Percentiles rank a stretch among this genome's conserved stretches.
phyloP scores from a whole-genome alignment of 768 basidiomycete genomes.

The Lactifluus volemus region DNA sequence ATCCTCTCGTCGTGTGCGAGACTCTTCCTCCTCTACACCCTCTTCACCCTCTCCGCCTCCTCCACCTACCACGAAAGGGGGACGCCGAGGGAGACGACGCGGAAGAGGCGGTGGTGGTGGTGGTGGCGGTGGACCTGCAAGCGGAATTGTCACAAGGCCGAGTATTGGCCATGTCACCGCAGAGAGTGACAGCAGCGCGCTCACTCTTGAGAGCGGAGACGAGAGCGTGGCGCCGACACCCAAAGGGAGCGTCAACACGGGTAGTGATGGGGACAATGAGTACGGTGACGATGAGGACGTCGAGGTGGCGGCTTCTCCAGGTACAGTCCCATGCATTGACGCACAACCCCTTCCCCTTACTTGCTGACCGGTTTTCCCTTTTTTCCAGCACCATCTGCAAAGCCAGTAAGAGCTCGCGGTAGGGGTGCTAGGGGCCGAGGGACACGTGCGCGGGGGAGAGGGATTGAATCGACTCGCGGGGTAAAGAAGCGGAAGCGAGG shows the following conservation, averaged over 20 bases:
- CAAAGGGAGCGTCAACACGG: conserved; percentile 58
- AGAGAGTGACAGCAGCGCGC: conserved; percentile 76
- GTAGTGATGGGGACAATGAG: conserved; percentile 62
- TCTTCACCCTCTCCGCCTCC: conserved; percentile 37
- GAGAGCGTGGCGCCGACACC: conserved; percentile 54
- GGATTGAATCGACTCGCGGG: conserved; percentile 6
- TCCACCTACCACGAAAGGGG: conserved; percentile 16
- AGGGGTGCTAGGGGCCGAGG: conserved; percentile 4
- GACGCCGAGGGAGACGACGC: conserved; percentile 34
- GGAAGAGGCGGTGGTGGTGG: conserved; percentile 21
- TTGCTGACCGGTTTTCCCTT: background rate
- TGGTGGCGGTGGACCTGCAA: background rate
- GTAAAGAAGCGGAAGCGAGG: conserved; percentile 14
- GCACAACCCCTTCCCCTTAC: background rate
- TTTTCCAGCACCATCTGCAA: conserved; percentile 9
- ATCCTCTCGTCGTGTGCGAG: conserved; percentile 52
- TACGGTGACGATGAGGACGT: conserved; percentile 58
- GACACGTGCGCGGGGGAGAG: conserved; percentile 13
- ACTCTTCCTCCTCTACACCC: conserved; percentile 44
- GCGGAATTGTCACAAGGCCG: conserved; percentile 35
- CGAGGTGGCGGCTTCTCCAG: conserved; percentile 25
- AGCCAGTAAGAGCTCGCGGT: conserved; percentile 11
- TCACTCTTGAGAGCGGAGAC: conserved; percentile 78
- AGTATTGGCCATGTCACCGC: conserved; percentile 64
- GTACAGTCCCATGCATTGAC: background rate